Base-by-base conservation (phyloP, 192 early-diverging fungal genomes). In the Backusella mclennaniae region DNA sequence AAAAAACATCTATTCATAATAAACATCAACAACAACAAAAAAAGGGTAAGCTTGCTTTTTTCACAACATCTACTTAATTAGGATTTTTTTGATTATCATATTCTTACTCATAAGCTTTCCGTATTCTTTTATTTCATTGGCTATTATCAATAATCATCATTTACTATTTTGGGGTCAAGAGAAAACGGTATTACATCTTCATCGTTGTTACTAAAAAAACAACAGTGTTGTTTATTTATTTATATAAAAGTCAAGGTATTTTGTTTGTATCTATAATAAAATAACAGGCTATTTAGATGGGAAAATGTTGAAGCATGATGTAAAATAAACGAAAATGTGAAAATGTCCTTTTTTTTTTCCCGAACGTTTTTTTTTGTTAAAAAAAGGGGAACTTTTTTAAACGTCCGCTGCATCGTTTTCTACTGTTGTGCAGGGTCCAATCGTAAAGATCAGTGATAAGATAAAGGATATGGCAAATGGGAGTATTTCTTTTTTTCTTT, bases 101-200 rank as follows among this genome's bases (percentile, higher is more conserved):
- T 59, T 59, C 53, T 59, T 59, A 59, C 53, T 59, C 53, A 59
- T 29, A 59, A 59, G 53, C 53, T 59, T 26, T 9, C 8, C 53
- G 23, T 23, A 26, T 59, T 12, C 53, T 23, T 26, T 21, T 26
- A 59, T 59, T 12, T 59, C 23, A 59, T 59, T 59, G 53, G 53
- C 53, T 26, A 59, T 59, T n/a, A 59, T 59, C 53, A 59, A 59
- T 59, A 59, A 59, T 21, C 53, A 59, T 59, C 53, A 59, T 21
- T 59, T 59, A 59, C 53, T 26, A 59, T 59, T 59, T 59, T 59
- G 23, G 53, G 53, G 26, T 26, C 53, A 49, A 49, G 19, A 49
- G 46, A 49, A 49, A 49, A 49, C 17, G 46, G 4, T 49, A 49
- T 49, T 14, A 7, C 17, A n/a, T n/a, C 6, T 49, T 49, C 46